phyloP scores from a whole-genome alignment of 2,329 filamentous ascomycete genomes.

The Mycocentrospora acerina region DNA sequence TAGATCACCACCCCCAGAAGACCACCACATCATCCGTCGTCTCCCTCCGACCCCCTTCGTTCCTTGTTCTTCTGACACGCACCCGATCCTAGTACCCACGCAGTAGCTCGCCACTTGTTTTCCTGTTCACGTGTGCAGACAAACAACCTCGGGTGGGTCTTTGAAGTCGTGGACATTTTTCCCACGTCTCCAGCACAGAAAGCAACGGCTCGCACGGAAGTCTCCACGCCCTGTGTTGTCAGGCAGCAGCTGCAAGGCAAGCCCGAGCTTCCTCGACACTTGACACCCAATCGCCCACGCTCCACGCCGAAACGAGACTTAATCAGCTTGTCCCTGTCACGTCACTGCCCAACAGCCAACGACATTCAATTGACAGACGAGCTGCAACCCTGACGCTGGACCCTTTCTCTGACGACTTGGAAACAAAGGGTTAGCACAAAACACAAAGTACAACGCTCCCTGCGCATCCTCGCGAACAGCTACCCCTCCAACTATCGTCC shows the following conservation, averaged over 20 bases:
- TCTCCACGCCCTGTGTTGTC: conserved; percentile 25
- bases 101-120: neutral
- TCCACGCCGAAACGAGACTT: conserved; percentile 21
- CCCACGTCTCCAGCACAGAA: conserved; percentile 9
- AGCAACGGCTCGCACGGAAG: conserved; percentile 8
- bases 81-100: neutral
- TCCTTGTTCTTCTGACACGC: neutral
- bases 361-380: conserved; percentile 21
- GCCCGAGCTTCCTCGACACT: conserved; percentile 26
- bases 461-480: conserved; percentile 9
- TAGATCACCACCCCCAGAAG: conserved; percentile 9
- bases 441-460: conserved; percentile 18
- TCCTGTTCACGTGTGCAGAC: too few species aligned
- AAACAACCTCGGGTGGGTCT: conserved; percentile 2
- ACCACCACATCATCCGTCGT: conserved; percentile 4
- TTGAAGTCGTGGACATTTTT: conserved; percentile 16
- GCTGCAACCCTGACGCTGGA: conserved; percentile 16
- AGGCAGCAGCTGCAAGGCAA: conserved; percentile 30
- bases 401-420: conserved; percentile 19
- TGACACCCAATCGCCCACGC: conserved; percentile 33
- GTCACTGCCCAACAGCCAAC: conserved; percentile 30
- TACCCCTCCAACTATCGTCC: conserved; percentile 15
- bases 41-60: neutral
- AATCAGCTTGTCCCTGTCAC: conserved; percentile 35
- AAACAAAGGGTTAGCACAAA: conserved; percentile 25